These are phyloP conservation scores for Salix viminalis DNA, from an alignment of 345 rosid species.

Conservation along the genomic window DNA sequence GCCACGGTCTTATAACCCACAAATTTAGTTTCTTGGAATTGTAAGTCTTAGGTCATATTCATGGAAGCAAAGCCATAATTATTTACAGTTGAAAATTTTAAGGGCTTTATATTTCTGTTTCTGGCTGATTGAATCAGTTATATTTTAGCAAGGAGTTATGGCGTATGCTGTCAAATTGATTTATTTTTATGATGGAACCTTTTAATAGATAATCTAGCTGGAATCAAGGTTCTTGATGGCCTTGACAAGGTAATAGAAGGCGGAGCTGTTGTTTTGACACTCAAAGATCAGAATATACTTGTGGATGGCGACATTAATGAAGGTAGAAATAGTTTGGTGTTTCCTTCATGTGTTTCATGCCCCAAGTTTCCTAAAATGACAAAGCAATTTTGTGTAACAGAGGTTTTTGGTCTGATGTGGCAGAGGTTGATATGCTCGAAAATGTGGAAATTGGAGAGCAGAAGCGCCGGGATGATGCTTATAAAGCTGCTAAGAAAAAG, in stretches of 20 bases:
- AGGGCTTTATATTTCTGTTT: constrained; percentile 2
- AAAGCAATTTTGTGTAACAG: constrained; percentile 31
- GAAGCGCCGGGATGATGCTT: constrained; percentile 81
- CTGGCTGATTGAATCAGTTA: constrained; percentile 8
- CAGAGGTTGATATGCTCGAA: constrained; percentile 97
- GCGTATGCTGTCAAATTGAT: not conserved
- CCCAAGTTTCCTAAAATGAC: constrained; percentile 16
- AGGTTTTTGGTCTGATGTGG: constrained; percentile 34
- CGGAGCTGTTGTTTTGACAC: constrained; percentile 92
- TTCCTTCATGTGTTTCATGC: constrained; percentile 9
- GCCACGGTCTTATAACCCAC: not conserved
- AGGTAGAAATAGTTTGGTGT: constrained; percentile 45
- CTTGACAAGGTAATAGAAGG: constrained; percentile 90
- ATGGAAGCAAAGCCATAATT: not conserved
- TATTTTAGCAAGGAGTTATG: constrained; percentile 4
- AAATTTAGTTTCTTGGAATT: not conserved
- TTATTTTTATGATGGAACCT: constrained; percentile 15
- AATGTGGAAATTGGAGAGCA: constrained; percentile 98
- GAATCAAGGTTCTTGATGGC: constrained; percentile 87
- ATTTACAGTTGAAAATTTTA: not conserved
- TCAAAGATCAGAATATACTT: constrained; percentile 86
- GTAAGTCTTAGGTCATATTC: not conserved
- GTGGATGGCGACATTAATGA: constrained; percentile 76
- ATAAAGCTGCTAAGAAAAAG: constrained; percentile 85
- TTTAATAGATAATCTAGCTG: constrained; percentile 66